Evolutionary conservation across 2,329 filamentous ascomycete species (phyloP), one percentile per base, ranked within the genome.

Genomic region (Sarocladium oryzae): DNA sequence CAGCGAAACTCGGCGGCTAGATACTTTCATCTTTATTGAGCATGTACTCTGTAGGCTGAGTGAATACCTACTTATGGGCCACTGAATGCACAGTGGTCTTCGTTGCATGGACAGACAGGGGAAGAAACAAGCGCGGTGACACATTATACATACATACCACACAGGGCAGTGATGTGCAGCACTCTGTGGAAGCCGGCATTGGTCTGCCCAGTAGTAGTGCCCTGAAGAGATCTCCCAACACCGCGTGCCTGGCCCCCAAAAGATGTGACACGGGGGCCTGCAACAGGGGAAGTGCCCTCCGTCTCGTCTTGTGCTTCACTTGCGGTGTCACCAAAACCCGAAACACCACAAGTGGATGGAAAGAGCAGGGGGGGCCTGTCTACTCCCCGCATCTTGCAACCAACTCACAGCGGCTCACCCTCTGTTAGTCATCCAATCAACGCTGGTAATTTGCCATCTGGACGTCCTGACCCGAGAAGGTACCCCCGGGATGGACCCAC

Each of bases 281-380:
- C 15, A 24, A 21, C 37, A 32, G 10, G 40, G 24, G 21, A 10
- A n/a, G 40, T 7, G 26, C 28, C 13, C 16, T 7, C n/a, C 33
- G 43, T 48, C 26, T 32, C 43, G 43, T 48, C 43, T 33, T 7
- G 43, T 48, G 43, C 43, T 48, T 48, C 43, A 48, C 28, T 10
- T 48, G 43, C 26, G 24, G 43, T 33, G 24, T 48, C 43, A 48
- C 43, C 43, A 48, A 26, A 48, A 48, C 32, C 26, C 43, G 43
- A 48, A 48, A 48, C 43, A 21, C 11, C 26, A 18, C 11, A 10
- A 48, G 43, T 21, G 43, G 40, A 43, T 9, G n/a, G 40, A 43
- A 43, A 23, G 40, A 43, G 40, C 40, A 43, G 23, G 40, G 40
- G 40, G 5, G n/a, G n/a, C 40, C 23, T 5, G 8, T n/a, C 8